Conservation (phyloP, 805 yeast species). For the Tetrapisispora pingtungensis region DNA sequence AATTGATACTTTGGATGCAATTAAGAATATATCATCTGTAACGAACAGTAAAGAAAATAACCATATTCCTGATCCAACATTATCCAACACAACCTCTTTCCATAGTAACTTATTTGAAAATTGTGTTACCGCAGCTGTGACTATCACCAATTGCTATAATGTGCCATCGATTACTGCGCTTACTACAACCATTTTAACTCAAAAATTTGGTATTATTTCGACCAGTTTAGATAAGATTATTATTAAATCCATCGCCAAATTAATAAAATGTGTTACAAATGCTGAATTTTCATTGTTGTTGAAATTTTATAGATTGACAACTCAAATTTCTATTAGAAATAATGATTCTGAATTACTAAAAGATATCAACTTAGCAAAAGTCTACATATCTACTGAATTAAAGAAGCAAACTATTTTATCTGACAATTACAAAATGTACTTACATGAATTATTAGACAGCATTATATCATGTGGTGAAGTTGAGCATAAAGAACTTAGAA, state of each 20-base stretch:
- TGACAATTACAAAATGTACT: slow-evolving; percentile 44
- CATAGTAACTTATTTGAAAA: slow-evolving; percentile 41
- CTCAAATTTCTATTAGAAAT: slow-evolving; percentile 36
- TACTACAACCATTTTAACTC: slow-evolving; percentile 72
- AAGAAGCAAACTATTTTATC: slow-evolving; percentile 18
- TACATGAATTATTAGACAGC: slow-evolving; percentile 54
- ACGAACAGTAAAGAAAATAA: neutral
- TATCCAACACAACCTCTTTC: slow-evolving; percentile 1
- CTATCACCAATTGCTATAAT: slow-evolving; percentile 53
- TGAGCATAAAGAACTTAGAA: slow-evolving; percentile 61
- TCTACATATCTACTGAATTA: slow-evolving; percentile 32
- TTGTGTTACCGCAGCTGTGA: slow-evolving; percentile 57
- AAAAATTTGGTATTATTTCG: slow-evolving; percentile 48
- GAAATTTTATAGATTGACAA: slow-evolving; percentile 44
- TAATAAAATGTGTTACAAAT: slow-evolving; percentile 52
- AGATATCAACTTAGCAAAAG: slow-evolving; percentile 43
- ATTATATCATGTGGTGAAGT: slow-evolving; percentile 75
- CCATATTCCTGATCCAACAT: neutral
- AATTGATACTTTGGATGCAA: slow-evolving; percentile 13
- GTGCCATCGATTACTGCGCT: slow-evolving; percentile 68
- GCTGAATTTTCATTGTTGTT: slow-evolving; percentile 59
- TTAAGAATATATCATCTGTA: slow-evolving; percentile 4
- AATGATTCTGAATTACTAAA: slow-evolving; percentile 30
- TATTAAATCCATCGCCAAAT: slow-evolving; percentile 49
- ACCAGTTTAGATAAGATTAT: slow-evolving; percentile 46